Evolutionary conservation across 1,284 basidiomycete genomes (phyloP), one percentile per base, ranked within the genome.

Genomic region (Moesziomyces antarcticus): DNA sequence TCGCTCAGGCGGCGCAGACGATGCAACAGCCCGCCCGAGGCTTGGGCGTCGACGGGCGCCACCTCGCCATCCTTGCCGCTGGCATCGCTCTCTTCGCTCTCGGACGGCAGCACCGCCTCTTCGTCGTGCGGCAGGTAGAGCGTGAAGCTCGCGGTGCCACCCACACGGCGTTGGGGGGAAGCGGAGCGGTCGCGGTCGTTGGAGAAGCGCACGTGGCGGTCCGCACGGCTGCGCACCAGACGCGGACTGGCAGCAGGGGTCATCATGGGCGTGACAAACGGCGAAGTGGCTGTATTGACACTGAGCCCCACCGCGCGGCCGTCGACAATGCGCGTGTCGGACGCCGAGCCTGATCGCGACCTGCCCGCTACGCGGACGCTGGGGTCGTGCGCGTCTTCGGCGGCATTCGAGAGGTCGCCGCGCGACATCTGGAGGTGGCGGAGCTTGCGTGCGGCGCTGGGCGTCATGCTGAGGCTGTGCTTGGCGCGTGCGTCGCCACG

Each of bases 371-470:
- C 27, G 13, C 50, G 35, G 16, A 24, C 24, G 35, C 37, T 49
- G 5, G 42, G 33, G 8, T 59, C 56, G 27, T 74, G 56, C 1
- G 55, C 64, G 10, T 57, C 46, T 24, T 75, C 68, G 0, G 73
- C 68, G 5, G 73, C 70, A 35, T 40, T 35, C 14, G 65, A 65
- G 4, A 65, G 65, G 35, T 61, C 67, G 11, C 69, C 78, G 5
- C 76, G 41, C 0, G 76, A 74, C 78, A 79, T 79, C 21, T 78
- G 76, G n/a, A 79, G 56, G 44, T 62, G 61, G 18, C 54, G 55
- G 33, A 79, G 51, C 63, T 79, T 79, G 7, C 71, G 45, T 5
- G 71, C 76, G 41, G 78, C 78, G 24, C 61, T 73, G 1, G 74
- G 70, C 2, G 78, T 78, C 73, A 79, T 75, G 47, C 61, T 72